A percentile compares a stretch with the other conserved stretches of the same genome.
These are phyloP conservation scores for Xylaria intraflava DNA, from an alignment of 495 filamentous ascomycete species.

Conservation along the genomic window DNA sequence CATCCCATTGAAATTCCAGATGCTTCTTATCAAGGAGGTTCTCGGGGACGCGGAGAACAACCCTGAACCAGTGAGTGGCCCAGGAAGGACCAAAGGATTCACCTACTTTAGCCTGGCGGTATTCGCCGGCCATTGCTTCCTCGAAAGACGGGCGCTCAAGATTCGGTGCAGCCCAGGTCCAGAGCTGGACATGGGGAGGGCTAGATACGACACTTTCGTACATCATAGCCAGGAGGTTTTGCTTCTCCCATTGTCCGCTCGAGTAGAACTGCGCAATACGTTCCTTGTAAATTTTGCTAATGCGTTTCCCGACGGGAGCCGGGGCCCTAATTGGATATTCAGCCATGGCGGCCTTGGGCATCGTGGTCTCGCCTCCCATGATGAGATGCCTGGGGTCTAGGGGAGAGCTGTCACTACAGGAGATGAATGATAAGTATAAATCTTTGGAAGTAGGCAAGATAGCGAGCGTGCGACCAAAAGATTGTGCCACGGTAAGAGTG, in stretches of 20 bases:
- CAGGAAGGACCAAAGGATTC: constrained; percentile 85
- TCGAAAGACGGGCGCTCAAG: constrained; percentile 79
- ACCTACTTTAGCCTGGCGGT: constrained; percentile 67
- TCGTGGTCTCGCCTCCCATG: constrained; percentile 37
- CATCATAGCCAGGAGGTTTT: constrained; percentile 74
- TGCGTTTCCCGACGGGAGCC: constrained; percentile 67
- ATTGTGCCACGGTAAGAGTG: neutral
- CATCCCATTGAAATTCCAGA: constrained; percentile 93
- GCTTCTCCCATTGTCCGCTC: constrained; percentile 70
- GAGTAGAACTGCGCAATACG: constrained; percentile 75
- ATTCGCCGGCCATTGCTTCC: constrained; percentile 76
- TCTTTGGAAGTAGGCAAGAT: neutral
- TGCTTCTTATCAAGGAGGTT: constrained; percentile 64
- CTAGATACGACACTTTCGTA: constrained; percentile 67
- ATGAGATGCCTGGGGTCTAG: constrained; percentile 1
- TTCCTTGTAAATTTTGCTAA: constrained; percentile 79
- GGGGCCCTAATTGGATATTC: constrained; percentile 43
- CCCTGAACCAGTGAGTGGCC: constrained; percentile 97
- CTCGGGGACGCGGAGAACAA: constrained; percentile 68
- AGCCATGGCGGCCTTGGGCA: constrained; percentile 24
- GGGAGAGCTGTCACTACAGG: constrained; percentile 1
- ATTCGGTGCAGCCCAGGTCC: constrained; percentile 76
- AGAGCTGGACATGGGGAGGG: constrained; percentile 72
- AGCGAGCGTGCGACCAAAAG: neutral
- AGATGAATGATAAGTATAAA: constrained; percentile 1